Evolutionary conservation across 129 eudicot species (phyloP).

Genomic region (Tagetes patula): DNA sequence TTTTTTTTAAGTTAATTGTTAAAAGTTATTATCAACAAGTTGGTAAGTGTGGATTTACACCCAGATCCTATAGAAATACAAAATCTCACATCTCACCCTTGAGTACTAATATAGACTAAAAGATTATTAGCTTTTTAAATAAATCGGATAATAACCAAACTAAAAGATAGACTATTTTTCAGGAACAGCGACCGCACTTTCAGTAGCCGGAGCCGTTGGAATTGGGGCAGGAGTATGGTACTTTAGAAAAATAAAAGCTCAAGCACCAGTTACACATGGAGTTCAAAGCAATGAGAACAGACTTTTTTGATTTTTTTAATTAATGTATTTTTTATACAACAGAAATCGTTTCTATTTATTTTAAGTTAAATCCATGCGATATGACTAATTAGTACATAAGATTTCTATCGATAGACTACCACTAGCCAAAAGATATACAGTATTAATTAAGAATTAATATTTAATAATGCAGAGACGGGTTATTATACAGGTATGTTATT

Average conservation of each 20-base stretch:
- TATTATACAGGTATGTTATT: too few relatives aligned
- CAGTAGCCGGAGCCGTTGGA: conserved; percentile 81
- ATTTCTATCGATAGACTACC: background rate
- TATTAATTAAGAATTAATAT: too few relatives aligned
- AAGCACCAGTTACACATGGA: conserved; percentile 91
- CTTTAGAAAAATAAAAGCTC: conserved; percentile 68
- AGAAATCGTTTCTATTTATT: background rate
- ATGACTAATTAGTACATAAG: background rate
- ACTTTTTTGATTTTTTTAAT: conserved; percentile 49
- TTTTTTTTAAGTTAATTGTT: too few relatives aligned
- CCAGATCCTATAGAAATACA: too few relatives aligned
- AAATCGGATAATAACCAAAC: too few relatives aligned
- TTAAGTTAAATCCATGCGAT: background rate
- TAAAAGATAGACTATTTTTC: background rate
- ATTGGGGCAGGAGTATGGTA: conserved; percentile 86
- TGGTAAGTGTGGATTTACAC: too few relatives aligned
- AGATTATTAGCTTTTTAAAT: too few relatives aligned
- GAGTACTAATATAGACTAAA: too few relatives aligned
- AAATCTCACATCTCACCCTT: too few relatives aligned
- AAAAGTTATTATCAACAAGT: too few relatives aligned
- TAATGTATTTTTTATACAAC: background rate
- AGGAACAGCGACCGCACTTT: conserved; percentile 80
- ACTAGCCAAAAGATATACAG: too few relatives aligned
- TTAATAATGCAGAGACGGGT: too few relatives aligned
- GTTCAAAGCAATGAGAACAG: conserved; percentile 88